These are phyloP conservation scores for Fusarium anthophilum DNA, from an alignment of 2,329 filamentous ascomycete genomes.

Conservation along the genomic window DNA sequence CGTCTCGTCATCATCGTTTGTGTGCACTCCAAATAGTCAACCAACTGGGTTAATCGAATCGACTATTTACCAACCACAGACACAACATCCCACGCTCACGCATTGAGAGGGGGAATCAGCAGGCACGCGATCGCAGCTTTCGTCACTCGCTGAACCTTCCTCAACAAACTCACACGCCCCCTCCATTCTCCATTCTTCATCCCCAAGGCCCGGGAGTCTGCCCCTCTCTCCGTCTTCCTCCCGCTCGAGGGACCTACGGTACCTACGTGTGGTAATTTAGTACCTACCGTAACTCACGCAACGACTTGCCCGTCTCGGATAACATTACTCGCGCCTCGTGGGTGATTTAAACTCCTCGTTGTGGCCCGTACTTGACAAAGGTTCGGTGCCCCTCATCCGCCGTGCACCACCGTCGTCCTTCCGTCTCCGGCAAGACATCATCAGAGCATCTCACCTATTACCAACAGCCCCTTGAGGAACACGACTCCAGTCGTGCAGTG, in stretches of 20 bases:
- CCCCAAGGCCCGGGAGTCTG: constrained; percentile 31
- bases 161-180: constrained; percentile 36
- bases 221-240: constrained; percentile 34
- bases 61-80: constrained; percentile 17
- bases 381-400: constrained; percentile 19
- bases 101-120: constrained; percentile 18
- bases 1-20: constrained; percentile 17
- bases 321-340: constrained; percentile 25
- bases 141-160: constrained; percentile 23
- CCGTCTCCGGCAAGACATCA: constrained; percentile 25
- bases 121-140: constrained; percentile 42
- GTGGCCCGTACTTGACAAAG: constrained; percentile 14
- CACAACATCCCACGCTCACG: constrained; percentile 36
- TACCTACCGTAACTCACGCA: constrained; percentile 29
- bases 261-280: constrained; percentile 5
- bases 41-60: constrained; percentile 11
- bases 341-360: constrained; percentile 12
- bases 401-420: constrained; percentile 20
- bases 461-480: constrained; percentile 23
- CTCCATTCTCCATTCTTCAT: constrained; percentile 35
- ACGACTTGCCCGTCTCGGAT: constrained; percentile 43
- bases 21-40: constrained; percentile 14
- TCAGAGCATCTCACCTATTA: constrained; percentile 21
- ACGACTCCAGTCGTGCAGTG: constrained; percentile 30
- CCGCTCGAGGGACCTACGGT: constrained; percentile 13